Evolutionary conservation across 495 filamentous ascomycete genomes (phyloP).

Genomic region (Penicillium lividum): DNA sequence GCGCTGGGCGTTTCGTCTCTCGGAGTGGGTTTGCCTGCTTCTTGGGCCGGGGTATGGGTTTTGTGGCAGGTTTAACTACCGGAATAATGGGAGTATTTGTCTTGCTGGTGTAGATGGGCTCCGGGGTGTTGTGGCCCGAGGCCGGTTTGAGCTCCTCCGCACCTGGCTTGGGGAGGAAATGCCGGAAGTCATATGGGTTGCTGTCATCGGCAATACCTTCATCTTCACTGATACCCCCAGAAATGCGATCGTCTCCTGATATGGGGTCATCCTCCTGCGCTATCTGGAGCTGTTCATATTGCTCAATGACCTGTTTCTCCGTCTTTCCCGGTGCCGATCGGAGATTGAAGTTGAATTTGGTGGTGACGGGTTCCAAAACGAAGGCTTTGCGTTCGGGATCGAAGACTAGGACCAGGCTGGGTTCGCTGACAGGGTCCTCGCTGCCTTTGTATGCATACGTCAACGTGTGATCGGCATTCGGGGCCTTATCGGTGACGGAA

Average conservation of each 20-base stretch:
- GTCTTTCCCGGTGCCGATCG: conserved; percentile 50
- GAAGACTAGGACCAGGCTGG: conserved; percentile 52
- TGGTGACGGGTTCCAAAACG: conserved; percentile 52
- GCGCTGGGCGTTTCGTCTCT: conserved; percentile 27
- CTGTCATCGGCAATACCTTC: conserved; percentile 49
- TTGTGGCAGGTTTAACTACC: conserved; percentile 30
- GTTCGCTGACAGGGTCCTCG: conserved; percentile 45
- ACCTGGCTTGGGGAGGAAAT: conserved; percentile 52
- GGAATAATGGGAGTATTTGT: conserved; percentile 35
- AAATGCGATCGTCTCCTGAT: conserved; percentile 42
- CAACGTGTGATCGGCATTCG: conserved; percentile 42
- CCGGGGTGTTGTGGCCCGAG: conserved; percentile 42
- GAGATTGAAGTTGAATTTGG: conserved; percentile 59
- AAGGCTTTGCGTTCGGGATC: conserved; percentile 51
- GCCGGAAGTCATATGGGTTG: conserved; percentile 61
- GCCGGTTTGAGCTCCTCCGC: conserved; percentile 36
- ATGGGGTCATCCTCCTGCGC: conserved; percentile 42
- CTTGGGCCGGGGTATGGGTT: conserved; percentile 33
- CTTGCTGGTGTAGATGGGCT: conserved; percentile 37
- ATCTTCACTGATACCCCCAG: conserved; percentile 41
- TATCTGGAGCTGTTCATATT: conserved; percentile 49
- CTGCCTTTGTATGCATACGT: conserved; percentile 54
- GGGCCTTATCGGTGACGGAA: conserved; percentile 50
- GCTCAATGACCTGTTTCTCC: conserved; percentile 43
- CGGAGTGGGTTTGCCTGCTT: conserved; percentile 39